Conservation (phyloP, 225 moss, liverwort and hornwort genomes). For the Bryum argenteum region DNA sequence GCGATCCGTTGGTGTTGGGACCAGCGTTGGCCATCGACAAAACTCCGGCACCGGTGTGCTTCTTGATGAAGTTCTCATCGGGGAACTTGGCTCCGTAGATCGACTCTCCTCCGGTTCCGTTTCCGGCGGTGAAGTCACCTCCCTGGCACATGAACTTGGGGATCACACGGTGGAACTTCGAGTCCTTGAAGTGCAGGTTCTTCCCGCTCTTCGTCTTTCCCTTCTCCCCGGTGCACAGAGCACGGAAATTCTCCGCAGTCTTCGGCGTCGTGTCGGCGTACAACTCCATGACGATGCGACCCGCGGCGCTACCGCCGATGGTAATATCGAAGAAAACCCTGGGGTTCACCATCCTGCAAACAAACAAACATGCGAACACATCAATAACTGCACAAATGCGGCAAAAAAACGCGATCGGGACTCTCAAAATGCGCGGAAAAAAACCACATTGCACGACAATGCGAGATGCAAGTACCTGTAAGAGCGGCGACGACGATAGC, state of each 20-base stretch:
- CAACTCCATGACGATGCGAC: slow-evolving; percentile 75
- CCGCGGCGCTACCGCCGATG: slow-evolving; percentile 35
- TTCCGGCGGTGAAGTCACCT: slow-evolving; percentile 74
- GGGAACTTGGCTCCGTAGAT: slow-evolving; percentile 70
- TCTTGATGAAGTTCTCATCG: slow-evolving; percentile 69
- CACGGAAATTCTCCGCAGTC: slow-evolving; percentile 75
- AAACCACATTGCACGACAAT: not conserved
- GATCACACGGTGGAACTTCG: slow-evolving; percentile 73
- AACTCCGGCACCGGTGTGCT: slow-evolving; percentile 63
- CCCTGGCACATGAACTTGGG: slow-evolving; percentile 83
- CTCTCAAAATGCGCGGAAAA: not conserved
- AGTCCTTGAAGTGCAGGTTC: slow-evolving; percentile 61
- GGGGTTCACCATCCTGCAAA: slow-evolving; percentile 58
- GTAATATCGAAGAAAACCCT: slow-evolving; percentile 66
- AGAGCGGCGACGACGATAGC: not conserved
- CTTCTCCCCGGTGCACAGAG: slow-evolving; percentile 75
- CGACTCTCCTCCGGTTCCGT: slow-evolving; percentile 88
- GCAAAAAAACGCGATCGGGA: not conserved
- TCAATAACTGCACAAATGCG: not conserved
- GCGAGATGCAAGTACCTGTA: not conserved
- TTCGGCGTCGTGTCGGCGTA: slow-evolving; percentile 53
- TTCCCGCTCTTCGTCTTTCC: slow-evolving; percentile 52
- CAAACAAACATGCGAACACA: not conserved
- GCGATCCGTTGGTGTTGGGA: slow-evolving; percentile 74
- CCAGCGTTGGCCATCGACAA: slow-evolving; percentile 88